Percentiles rank a stretch among this genome's conserved stretches.
phyloP scores from a whole-genome alignment of 1,284 basidiomycete species.

The Leccinum fuscescens region DNA sequence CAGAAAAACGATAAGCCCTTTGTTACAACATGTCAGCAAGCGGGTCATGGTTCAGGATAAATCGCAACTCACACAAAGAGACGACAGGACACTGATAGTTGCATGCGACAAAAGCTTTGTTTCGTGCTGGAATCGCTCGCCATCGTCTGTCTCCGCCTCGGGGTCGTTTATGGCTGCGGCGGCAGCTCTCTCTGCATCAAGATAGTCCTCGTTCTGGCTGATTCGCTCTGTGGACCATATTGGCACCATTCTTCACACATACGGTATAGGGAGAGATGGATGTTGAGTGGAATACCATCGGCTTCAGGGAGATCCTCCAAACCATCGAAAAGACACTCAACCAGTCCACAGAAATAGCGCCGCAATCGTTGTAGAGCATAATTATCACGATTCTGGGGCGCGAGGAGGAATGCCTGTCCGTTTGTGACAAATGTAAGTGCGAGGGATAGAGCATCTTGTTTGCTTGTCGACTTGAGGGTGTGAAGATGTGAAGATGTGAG shows the following conservation, averaged over 20 bases:
- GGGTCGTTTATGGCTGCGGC: constrained; percentile 50
- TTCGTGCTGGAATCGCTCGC: constrained; percentile 74
- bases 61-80: constrained; percentile 69
- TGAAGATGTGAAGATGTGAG: constrained; percentile 67
- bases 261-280: constrained; percentile 79
- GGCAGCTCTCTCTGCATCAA: constrained; percentile 69
- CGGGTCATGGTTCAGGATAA: neutral
- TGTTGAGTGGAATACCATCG: constrained; percentile 73
- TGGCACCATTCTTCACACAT: constrained; percentile 95
- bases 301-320: constrained; percentile 70
- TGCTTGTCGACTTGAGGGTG: constrained; percentile 65
- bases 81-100: constrained; percentile 48
- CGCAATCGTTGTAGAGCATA: constrained; percentile 81
- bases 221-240: constrained; percentile 74
- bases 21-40: constrained; percentile 42
- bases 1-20: constrained; percentile 71
- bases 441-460: constrained; percentile 73
- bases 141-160: constrained; percentile 49
- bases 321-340: constrained; percentile 83
- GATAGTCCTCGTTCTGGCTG: constrained; percentile 70
- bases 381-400: constrained; percentile 72
- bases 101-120: constrained; percentile 72
- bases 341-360: constrained; percentile 86
- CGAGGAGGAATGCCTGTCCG: constrained; percentile 75
- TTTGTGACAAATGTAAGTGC: constrained; percentile 86